Percentiles rank a stretch among this genome's conserved stretches.
Evolutionary conservation across 768 basidiomycete genomes (phyloP).

Genomic region (Lactifluus subvellereus): DNA sequence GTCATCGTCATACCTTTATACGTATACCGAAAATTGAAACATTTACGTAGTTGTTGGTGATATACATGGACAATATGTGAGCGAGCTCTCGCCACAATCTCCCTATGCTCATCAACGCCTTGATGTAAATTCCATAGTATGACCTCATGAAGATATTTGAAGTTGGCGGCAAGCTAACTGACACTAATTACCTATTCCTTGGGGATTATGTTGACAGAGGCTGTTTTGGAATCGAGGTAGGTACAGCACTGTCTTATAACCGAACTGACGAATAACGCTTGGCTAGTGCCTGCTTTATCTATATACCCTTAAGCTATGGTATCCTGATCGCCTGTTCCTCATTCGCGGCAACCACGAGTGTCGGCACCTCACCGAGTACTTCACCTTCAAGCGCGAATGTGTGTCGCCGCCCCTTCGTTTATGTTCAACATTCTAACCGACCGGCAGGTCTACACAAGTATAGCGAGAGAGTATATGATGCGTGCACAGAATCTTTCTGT

Average conservation of each 20-base stretch:
- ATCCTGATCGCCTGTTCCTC: constrained; percentile 53
- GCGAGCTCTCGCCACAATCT: constrained; percentile 10
- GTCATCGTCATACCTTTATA: constrained; percentile 28
- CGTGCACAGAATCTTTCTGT: constrained; percentile 85
- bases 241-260: constrained; percentile 14
- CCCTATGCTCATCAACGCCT: background rate
- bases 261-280: background rate
- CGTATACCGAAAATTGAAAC: background rate
- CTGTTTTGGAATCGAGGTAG: constrained; percentile 71
- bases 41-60: constrained; percentile 74
- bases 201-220: constrained; percentile 96
- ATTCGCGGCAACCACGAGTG: constrained; percentile 64
- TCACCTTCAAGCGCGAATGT: constrained; percentile 97
- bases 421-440: background rate
- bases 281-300: constrained; percentile 50
- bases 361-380: constrained; percentile 59
- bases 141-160: constrained; percentile 97
- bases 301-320: constrained; percentile 60
- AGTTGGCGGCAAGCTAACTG: constrained; percentile 74
- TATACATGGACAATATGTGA: constrained; percentile 93
- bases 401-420: constrained; percentile 30
- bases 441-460: constrained; percentile 83
- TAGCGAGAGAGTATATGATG: constrained; percentile 80
- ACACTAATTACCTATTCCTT: constrained; percentile 85
- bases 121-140: constrained; percentile 47